Evolutionary conservation across 2,329 filamentous ascomycete species (phyloP), one percentile per base, ranked within the genome.

Genomic region (Catunica adiposa): DNA sequence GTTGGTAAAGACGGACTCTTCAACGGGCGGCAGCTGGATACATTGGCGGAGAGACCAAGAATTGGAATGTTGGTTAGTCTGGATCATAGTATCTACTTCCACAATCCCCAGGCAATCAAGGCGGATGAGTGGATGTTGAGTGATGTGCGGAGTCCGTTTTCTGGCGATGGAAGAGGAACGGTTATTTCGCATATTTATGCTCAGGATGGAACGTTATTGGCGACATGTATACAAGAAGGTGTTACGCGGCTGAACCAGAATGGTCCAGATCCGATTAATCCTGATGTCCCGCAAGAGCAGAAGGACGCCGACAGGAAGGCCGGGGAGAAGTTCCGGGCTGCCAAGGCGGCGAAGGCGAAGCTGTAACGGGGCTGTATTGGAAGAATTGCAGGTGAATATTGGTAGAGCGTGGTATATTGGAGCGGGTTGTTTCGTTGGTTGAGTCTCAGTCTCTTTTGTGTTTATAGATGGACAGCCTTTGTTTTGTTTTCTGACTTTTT

Each of bases 11-110:
- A 70, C 54, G 68, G 74, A 42, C 52, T 56, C 8, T 58, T 58
- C 31, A 67, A 71, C 29, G 63, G 63, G 60, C 62, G 63, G 47
- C 62, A 66, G 31, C 63, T 76, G 55, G 73, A 76, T 58, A 74
- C 76, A 44, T 73, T 73, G 65, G 67, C 69, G 55, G 68, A 66
- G 2, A 69, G 74, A 44, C 80, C 80, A 3, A 72, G 76, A 63
- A 70, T 90, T 52, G 85, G 85, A n/a, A 92, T 92, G 86, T 81
- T 89, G 76, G 86, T 92, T 53, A 84, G 79, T 61, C 69, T 90
- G 53, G 86, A 92, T 65, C 86, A 92, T 66, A 77, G 74, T 53
- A 82, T 83, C 60, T 83, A 83, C 66, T 83, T 83, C 62, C 79
- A 83, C 62, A 77, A 80, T 67, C 79, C 79, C 23, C 67, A 68